Evolutionary conservation across 495 filamentous ascomycete species (phyloP), one percentile per base, ranked within the genome.

Genomic region (Annulohypoxylon bovei): DNA sequence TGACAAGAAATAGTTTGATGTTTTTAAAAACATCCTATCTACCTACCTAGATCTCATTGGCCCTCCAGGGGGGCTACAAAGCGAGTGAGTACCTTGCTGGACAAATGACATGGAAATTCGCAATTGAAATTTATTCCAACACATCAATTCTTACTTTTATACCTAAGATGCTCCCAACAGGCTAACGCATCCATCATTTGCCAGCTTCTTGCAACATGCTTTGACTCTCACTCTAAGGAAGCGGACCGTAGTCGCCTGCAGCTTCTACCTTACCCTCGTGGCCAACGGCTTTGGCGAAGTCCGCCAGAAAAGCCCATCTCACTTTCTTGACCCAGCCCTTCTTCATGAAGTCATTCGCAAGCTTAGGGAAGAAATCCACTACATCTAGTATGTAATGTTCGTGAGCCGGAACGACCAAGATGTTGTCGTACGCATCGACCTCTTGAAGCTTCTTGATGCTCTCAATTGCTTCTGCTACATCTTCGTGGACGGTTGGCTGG

Each of bases 281-380:
- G 0, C 73, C 76, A 16, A 81, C 79, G 1, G 80, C 80, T 14
- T 75, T 68, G 0, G 76, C 80, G 72, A 88, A 89, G 59, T 89
- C 85, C 25, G 77, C 80, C 56, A 90, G 68, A 71, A 90, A 90
- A 59, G 76, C 63, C 88, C 88, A 90, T 20, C 79, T 70, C 2
- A 71, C 73, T 59, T 84, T 76, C 52, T 80, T 62, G n/a, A 80
- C 79, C 84, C 84, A 88, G 9, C 80, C 85, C 63, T 86, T 82
- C 61, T 80, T 46, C 55, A 77, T 77, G 77, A 85, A 90, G 0
- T 74, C 77, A 72, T 89, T 87, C 3, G 82, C 78, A 7, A 61
- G 77, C 37, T 77, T 72, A 0, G 88, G 87, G 54, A 84, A 88
- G 58, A 86, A 81, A 14, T 86, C 85, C 4, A 84, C 77, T 0